Evolutionary conservation across 2,329 filamentous ascomycete genomes (phyloP), one percentile per base, ranked within the genome.

Genomic region (Colletotrichum sp.): DNA sequence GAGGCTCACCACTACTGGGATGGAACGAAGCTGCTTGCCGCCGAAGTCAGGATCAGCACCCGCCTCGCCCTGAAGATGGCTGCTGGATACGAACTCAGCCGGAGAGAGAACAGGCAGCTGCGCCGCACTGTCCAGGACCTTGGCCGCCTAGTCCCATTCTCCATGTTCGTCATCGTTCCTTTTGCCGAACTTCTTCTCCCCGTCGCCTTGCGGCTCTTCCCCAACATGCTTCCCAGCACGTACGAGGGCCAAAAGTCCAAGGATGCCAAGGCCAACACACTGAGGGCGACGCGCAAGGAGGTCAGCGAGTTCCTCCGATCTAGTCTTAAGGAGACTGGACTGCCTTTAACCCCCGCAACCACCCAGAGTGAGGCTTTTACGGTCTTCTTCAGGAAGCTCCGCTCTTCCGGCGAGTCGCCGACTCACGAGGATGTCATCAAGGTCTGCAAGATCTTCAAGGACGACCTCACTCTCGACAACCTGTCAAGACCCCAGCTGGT

Each of bases 401-500:
- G 97, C 69, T 93, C 95, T 21, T 98, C 96, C 1, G 97, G 96
- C 78, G 96, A 98, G 87, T 90, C 94, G 61, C 97, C 97, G 1
- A 97, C 95, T 6, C 91, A 93, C 69, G 91, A 96, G 78, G 97
- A 99, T 82, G 95, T 99, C 77, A 98, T 99, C 89, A 98, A 97
- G 86, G 96, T 99, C 77, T 98, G 97, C 92, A 97, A 98, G 90
- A 94, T 98, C 78, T 99, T 99, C 92, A 97, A 97, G 85, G 97
- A 99, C 83, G 97, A 99, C 84, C 84, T 99, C 81, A 99, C 97
- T 0, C 90, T 99, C 36, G 97, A 99, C 91, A 99, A 99, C 86
- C 88, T 99, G 78, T 98, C 96, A 21, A 92, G 97, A 77, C 97
- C 97, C 18, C 97, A 99, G 86, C 89, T 99, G 67, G 96, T 99